Base-by-base conservation (phyloP, 164 flowering plant genomes). In the Dillenia suffruticosa region DNA sequence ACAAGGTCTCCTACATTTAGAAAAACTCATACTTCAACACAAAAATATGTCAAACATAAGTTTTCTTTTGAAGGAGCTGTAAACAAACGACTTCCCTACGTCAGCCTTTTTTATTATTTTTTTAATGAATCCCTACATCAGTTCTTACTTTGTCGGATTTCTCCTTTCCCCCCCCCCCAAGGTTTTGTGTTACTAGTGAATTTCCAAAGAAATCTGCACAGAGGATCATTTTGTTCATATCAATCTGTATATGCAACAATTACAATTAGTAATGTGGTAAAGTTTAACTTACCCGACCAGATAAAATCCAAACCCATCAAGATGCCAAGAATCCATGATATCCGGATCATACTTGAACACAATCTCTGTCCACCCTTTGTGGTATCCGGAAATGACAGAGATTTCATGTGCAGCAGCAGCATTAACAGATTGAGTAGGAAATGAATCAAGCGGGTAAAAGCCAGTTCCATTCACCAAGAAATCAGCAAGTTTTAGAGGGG, bases 401-500 rank as follows among this genome's bases (percentile, higher is more conserved):
- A 72, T 72, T 19, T 76, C 88, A 46, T 14, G 15, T 9, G 63
- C 17, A 43, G 88, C 71, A 10, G 22, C 56, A 2, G 1, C 1
- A 15, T 77, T 74, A 57, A 67, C 63, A 0, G 82, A 59, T 7
- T 69, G 17, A 9, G 46, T 49, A 1, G 89, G 82, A 64, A 71
- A 84, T 14, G 50, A 43, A 49, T 85, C 91, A 10, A 84, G 80
- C 26, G 66, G 46, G 66, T 77, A 89, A 1, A 82, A 82, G 1
- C 78, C 87, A 0, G 80, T 51, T 3, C 81, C 83, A 10, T 81
- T 82, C 14, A 14, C 11, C 12, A 65, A 74, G 48, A 71, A 12
- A 56, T 89, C 96, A 0, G 90, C 96, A 0, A 89, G 82, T 44
- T 85, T 89, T 53, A 84, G 56, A 5, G 96, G 88, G 0, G 96